Percentiles rank a stretch among this genome's conserved stretches.
Conservation (phyloP, 805 yeast genomes). For the Clavispora santaluciae region DNA sequence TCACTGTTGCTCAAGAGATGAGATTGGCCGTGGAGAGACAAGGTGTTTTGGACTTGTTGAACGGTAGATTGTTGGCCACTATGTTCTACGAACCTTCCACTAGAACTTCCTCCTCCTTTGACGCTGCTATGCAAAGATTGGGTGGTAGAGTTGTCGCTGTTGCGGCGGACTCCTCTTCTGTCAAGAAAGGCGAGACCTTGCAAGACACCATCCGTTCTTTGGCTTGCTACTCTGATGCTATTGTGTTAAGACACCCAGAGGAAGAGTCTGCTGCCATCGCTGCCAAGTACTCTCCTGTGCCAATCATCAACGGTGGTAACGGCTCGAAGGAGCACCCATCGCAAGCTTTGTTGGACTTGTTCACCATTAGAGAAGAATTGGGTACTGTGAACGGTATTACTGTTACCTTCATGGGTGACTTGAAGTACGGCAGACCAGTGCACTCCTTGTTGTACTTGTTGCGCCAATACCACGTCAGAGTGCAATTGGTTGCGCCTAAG, state of each 20-base stretch:
- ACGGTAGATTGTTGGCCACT: conserved; percentile 88
- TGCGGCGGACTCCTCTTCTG: conserved; percentile 83
- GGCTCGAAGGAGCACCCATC: conserved; percentile 98
- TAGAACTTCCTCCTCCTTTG: conserved; percentile 93
- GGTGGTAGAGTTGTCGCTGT: conserved; percentile 96
- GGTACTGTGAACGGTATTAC: conserved; percentile 98
- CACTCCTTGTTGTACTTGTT: conserved; percentile 91
- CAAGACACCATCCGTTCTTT: conserved; percentile 95
- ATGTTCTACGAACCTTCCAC: conserved; percentile 98
- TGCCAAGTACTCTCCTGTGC: conserved; percentile 94
- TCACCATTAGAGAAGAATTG: conserved; percentile 97
- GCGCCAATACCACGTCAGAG: conserved; percentile 86
- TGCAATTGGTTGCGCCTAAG: conserved; percentile 87
- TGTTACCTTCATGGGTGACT: conserved; percentile 97
- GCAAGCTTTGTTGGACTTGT: conserved; percentile 94
- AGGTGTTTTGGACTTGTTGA: conserved; percentile 86
- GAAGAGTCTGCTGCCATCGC: conserved; percentile 91
- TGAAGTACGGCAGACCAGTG: conserved; percentile 97
- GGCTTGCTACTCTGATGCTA: conserved; percentile 94
- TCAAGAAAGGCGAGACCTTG: conserved; percentile 95
- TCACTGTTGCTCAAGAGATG: conserved; percentile 97
- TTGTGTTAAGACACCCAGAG: conserved; percentile 94
- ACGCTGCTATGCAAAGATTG: conserved; percentile 98
- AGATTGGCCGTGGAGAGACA: conserved; percentile 93
- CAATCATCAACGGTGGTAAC: conserved; percentile 96